A percentile compares a stretch with the other conserved stretches of the same genome.
Evolutionary conservation across 805 yeast species (phyloP).

Genomic region (Sugiyamaella chiloensis): DNA sequence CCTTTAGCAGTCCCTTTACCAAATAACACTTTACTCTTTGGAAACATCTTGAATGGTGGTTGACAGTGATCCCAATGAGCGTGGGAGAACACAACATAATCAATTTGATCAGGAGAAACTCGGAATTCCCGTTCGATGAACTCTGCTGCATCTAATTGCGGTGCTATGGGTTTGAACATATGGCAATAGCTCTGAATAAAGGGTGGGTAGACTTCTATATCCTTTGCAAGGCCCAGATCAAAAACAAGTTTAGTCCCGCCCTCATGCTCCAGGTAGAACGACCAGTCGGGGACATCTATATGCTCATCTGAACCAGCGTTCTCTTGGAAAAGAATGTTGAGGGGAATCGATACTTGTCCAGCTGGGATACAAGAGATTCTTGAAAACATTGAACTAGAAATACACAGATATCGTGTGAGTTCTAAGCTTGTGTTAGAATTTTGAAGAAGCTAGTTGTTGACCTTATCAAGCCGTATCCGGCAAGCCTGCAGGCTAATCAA

Average conservation of each 20-base stretch:
- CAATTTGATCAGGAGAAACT: neutral
- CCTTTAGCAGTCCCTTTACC: neutral
- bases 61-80: conserved; percentile 3
- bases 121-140: neutral
- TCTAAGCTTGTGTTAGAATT: too few relatives aligned
- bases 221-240: conserved; percentile 7
- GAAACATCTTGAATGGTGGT: neutral
- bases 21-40: neutral
- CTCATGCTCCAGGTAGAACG: neutral
- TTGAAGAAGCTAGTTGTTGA: too few relatives aligned
- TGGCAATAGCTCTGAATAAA: neutral
- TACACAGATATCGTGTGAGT: too few relatives aligned
- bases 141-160: neutral
- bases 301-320: neutral
- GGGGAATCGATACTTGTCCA: neutral
- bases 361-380: neutral
- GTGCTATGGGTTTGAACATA: neutral
- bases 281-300: conserved; percentile 1
- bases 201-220: neutral
- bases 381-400: neutral
- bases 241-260: conserved; percentile 4
- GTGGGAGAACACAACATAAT: neutral
- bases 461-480: too few relatives aligned
- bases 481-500: too few relatives aligned
- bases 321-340: neutral